Percentiles rank a stretch among this genome's conserved stretches.
Conservation (phyloP, 176 grass and related monocot genomes). For the Zizania latifolia region DNA sequence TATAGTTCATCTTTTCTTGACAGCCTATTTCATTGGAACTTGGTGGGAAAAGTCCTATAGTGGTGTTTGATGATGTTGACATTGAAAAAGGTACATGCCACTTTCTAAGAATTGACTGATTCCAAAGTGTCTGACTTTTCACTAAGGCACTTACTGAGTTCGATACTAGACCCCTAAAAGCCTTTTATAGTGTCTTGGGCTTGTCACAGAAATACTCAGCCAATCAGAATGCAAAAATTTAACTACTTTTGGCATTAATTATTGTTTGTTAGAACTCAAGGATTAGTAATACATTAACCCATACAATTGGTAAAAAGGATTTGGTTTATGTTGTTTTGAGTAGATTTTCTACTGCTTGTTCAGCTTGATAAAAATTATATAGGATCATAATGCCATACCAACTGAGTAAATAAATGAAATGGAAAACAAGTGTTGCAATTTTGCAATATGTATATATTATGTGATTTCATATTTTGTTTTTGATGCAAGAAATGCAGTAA, state of each 20-base stretch:
- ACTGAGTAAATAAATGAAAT: conserved; percentile 13
- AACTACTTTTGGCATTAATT: background rate
- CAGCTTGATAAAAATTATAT: background rate
- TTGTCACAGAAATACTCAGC: background rate
- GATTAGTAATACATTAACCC: background rate
- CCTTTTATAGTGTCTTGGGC: background rate
- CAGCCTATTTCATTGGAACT: conserved; percentile 98
- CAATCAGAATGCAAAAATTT: background rate
- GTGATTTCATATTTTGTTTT: background rate
- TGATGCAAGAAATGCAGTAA: background rate
- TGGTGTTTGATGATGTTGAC: conserved; percentile 98
- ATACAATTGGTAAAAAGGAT: background rate
- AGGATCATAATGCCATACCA: background rate
- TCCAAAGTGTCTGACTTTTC: background rate
- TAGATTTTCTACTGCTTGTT: background rate
- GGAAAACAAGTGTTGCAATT: background rate
- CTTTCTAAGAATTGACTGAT: background rate
- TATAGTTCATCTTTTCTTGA: conserved; percentile 27
- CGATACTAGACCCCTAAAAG: background rate
- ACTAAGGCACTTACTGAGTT: background rate
- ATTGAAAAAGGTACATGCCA: conserved; percentile 72
- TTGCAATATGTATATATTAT: background rate
- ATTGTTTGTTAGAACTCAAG: background rate
- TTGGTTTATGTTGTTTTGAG: background rate
- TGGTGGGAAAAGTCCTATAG: conserved; percentile 97